phyloP scores from a whole-genome alignment of 2,329 filamentous ascomycete species.

The Verticillium zaregamsianum region DNA sequence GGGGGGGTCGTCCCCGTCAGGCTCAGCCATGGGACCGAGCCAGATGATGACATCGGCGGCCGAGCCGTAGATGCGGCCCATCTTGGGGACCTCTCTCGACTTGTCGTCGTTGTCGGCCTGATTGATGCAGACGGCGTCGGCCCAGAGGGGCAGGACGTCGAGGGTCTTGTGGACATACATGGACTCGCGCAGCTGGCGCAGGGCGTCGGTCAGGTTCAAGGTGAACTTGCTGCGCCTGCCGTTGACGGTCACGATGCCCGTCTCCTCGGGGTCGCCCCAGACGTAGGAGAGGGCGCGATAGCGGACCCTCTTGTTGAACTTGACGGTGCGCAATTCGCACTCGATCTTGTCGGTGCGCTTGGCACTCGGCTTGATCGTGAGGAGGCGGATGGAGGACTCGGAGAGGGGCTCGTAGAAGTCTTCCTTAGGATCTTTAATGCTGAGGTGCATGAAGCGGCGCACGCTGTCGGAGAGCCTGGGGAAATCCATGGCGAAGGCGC shows the following conservation, averaged over 20 bases:
- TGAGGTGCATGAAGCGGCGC: neutral
- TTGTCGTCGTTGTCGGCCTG: constrained; percentile 7
- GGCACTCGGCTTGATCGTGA: neutral
- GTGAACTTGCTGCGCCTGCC: constrained; percentile 21
- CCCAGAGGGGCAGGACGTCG: constrained; percentile 23
- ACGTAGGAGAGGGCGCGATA: constrained; percentile 17
- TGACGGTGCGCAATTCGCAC: neutral
- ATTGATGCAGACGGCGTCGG: constrained; percentile 28
- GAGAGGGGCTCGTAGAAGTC: neutral
- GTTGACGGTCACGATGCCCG: constrained; percentile 8
- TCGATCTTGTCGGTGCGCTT: neutral
- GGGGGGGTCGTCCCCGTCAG: neutral
- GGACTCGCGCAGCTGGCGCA: constrained; percentile 20
- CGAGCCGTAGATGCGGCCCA: constrained; percentile 5
- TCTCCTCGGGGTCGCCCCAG: constrained; percentile 9
- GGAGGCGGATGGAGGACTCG: neutral
- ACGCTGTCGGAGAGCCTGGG: neutral
- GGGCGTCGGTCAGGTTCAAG: constrained; percentile 23
- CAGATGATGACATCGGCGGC: constrained; percentile 5
- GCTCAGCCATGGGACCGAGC: constrained; percentile 1
- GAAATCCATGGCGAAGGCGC: neutral
- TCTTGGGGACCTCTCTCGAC: constrained; percentile 3
- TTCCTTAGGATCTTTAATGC: neutral
- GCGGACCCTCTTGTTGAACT: neutral
- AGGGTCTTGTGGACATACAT: constrained; percentile 11